Conservation (phyloP, 73 alveolate genomes). For the Paramecium tetraurelia region DNA sequence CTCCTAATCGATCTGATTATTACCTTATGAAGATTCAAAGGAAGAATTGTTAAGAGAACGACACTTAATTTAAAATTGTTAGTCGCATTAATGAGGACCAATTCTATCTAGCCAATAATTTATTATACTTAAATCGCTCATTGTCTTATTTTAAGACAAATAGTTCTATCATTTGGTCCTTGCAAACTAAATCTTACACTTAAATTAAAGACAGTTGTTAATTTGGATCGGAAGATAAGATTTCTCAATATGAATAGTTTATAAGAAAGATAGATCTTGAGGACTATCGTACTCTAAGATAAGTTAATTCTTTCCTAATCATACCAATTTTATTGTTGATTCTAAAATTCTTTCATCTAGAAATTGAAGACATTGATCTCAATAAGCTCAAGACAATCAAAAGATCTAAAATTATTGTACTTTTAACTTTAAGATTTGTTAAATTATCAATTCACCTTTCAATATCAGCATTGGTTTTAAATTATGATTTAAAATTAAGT, state of each 20-base stretch:
- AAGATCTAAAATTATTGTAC: too few relatives aligned
- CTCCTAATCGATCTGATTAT: conserved; percentile 21
- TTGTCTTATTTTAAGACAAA: not conserved
- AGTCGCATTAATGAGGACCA: not conserved
- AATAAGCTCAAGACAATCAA: too few relatives aligned
- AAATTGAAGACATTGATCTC: too few relatives aligned
- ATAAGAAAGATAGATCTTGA: not conserved
- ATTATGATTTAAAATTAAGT: not conserved
- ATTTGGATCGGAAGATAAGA: not conserved
- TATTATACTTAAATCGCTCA: not conserved
- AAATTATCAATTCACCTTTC: not conserved
- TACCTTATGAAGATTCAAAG: not conserved
- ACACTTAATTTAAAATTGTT: not conserved
- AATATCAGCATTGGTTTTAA: not conserved
- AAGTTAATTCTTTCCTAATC: not conserved
- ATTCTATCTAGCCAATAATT: conserved; percentile 18
- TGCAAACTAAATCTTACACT: not conserved
- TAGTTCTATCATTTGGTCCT: not conserved
- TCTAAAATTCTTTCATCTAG: not conserved
- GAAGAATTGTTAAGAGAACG: not conserved
- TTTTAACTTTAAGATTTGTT: too few relatives aligned
- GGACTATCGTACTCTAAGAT: not conserved
- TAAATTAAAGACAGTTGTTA: not conserved
- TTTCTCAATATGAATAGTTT: not conserved
- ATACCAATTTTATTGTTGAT: not conserved